phyloP scores from a whole-genome alignment of 1,139 yeast species.

The Scheffersomyces insectosa region DNA sequence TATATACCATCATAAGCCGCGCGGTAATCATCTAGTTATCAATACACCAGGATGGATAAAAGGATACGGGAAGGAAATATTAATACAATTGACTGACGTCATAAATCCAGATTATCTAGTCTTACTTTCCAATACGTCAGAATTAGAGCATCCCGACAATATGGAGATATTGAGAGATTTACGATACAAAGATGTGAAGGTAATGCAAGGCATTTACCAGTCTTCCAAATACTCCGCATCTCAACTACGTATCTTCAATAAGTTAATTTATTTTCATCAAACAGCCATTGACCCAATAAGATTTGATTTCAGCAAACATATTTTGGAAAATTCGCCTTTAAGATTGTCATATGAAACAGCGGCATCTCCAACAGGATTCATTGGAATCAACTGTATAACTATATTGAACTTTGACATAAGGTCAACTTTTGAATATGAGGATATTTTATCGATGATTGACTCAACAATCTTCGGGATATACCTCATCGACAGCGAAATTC shows the following conservation, averaged over 20 bases:
- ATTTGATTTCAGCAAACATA: conserved; percentile 52
- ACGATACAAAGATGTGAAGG: conserved; percentile 16
- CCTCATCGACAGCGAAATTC: conserved; percentile 20
- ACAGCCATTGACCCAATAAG: neutral
- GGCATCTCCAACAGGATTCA: conserved; percentile 16
- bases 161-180: conserved; percentile 25
- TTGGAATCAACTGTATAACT: conserved; percentile 39
- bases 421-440: conserved; percentile 30
- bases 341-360: conserved; percentile 43
- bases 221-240: conserved; percentile 46
- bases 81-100: conserved; percentile 46
- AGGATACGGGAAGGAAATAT: conserved; percentile 77
- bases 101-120: conserved; percentile 60
- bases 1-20: conserved; percentile 19
- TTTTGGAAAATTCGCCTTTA: conserved; percentile 49
- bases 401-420: conserved; percentile 34
- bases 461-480: conserved; percentile 55
- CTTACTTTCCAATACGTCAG: conserved; percentile 24
- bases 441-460: conserved; percentile 48
- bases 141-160: conserved; percentile 22
- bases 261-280: conserved; percentile 57
- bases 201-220: conserved; percentile 31
- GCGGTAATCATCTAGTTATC: conserved; percentile 53
- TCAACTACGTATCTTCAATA: conserved; percentile 53
- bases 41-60: conserved; percentile 95